Evolutionary conservation across 2,329 filamentous ascomycete species (phyloP).

Genomic region (Eurotiales sp.): DNA sequence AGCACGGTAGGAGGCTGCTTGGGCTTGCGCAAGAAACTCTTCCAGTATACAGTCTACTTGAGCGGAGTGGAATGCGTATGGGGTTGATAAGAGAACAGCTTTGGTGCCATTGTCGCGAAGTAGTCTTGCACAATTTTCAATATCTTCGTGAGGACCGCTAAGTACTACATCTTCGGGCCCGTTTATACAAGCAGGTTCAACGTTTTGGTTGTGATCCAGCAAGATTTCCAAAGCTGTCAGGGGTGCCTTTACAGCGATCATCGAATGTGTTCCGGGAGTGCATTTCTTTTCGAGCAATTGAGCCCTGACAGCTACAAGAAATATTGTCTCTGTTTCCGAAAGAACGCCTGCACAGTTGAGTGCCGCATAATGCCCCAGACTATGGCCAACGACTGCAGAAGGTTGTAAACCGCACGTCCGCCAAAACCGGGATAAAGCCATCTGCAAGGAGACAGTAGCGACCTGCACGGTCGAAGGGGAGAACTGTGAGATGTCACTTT

Average conservation of each 20-base stretch:
- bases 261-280: conserved; percentile 12
- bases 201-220: too few relatives aligned
- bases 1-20: conserved; percentile 34
- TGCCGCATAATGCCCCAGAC: conserved; percentile 31
- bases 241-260: neutral
- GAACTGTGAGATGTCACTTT: neutral
- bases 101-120: conserved; percentile 51
- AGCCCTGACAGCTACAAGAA: conserved; percentile 25
- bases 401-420: conserved; percentile 20
- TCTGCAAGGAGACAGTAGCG: neutral
- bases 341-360: conserved; percentile 24
- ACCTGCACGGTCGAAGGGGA: neutral
- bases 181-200: too few relatives aligned
- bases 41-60: conserved; percentile 24
- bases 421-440: conserved; percentile 16
- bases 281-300: conserved; percentile 20
- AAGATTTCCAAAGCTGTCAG: too few relatives aligned
- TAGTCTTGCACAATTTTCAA: too few relatives aligned
- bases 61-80: conserved; percentile 50
- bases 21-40: conserved; percentile 37
- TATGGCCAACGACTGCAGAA: conserved; percentile 25
- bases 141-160: too few relatives aligned
- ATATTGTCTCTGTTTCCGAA: conserved; percentile 22
- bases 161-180: too few relatives aligned
- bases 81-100: conserved; percentile 55